phyloP scores from a whole-genome alignment of 2,329 filamentous ascomycete species.

The Colletotrichum endophyticum region DNA sequence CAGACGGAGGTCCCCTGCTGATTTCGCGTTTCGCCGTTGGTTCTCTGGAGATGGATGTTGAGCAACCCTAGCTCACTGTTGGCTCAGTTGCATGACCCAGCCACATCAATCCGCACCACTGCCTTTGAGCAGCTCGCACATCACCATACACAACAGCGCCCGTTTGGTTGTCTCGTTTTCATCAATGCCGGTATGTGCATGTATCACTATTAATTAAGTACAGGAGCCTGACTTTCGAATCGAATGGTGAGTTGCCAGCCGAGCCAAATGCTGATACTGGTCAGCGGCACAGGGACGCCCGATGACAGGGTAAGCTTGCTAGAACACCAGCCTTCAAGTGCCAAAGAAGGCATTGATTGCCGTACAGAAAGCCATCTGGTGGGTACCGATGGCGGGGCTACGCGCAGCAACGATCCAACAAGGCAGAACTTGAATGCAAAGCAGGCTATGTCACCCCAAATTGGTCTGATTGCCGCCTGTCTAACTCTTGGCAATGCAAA shows the following conservation, averaged over 20 bases:
- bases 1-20: neutral
- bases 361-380: neutral
- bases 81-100: neutral
- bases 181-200: neutral
- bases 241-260: neutral
- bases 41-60: neutral
- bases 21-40: neutral
- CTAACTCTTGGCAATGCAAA: neutral
- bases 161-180: rapidly evolving
- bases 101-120: neutral
- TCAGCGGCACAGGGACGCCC: neutral
- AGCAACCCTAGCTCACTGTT: neutral
- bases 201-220: rapidly evolving
- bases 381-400: neutral
- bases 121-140: neutral
- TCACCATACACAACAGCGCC: rapidly evolving
- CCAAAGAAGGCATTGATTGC: neutral
- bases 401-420: neutral
- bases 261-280: rapidly evolving
- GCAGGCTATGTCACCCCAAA: rapidly evolving
- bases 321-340: neutral
- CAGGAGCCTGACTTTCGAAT: neutral
- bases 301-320: neutral
- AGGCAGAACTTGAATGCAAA: neutral
- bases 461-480: neutral